Conservation (phyloP, 148 eudicot genomes). For the Rhododendron vialii region DNA sequence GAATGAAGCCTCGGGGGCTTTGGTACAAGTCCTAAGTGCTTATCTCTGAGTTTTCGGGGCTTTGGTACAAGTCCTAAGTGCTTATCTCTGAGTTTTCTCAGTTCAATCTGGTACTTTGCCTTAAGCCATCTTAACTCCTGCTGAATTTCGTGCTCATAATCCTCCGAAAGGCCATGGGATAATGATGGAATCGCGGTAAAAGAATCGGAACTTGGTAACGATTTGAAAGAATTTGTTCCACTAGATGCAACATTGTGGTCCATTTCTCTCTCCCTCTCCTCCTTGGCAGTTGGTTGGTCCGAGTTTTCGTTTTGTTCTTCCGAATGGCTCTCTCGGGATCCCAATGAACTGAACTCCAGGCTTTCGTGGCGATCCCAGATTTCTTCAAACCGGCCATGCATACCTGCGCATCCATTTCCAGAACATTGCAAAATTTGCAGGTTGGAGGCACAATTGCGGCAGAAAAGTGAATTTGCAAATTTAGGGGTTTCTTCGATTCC, state of each 20-base stretch:
- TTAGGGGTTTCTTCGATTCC: slow-evolving; percentile 50
- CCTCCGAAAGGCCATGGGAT: slow-evolving; percentile 8
- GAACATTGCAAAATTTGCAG: slow-evolving; percentile 31
- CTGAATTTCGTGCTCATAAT: slow-evolving; percentile 38
- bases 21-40: slow-evolving; percentile 36
- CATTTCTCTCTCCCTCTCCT: slow-evolving; percentile 3
- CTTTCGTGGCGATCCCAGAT: slow-evolving; percentile 40
- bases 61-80: slow-evolving; percentile 25
- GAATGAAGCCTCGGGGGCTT: slow-evolving; percentile 24
- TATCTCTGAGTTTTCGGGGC: slow-evolving; percentile 36
- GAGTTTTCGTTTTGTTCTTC: slow-evolving; percentile 32
- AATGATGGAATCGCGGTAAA: not conserved
- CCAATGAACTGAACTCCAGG: slow-evolving; percentile 32
- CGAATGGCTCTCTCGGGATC: slow-evolving; percentile 27
- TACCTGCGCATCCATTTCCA: slow-evolving; percentile 46
- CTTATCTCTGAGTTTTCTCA: slow-evolving; percentile 47
- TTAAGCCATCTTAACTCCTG: slow-evolving; percentile 64
- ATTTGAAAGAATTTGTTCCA: slow-evolving; percentile 2
- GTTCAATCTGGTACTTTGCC: slow-evolving; percentile 57
- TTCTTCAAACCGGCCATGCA: slow-evolving; percentile 86
- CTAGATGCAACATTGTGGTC: slow-evolving; percentile 9
- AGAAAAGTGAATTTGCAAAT: slow-evolving; percentile 29
- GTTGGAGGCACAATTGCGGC: slow-evolving; percentile 53
- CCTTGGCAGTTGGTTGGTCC: slow-evolving; percentile 17
- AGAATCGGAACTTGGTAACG: slow-evolving; percentile 5